Base-by-base conservation (phyloP, 768 basidiomycete genomes). In the Termitomyces sp. region DNA sequence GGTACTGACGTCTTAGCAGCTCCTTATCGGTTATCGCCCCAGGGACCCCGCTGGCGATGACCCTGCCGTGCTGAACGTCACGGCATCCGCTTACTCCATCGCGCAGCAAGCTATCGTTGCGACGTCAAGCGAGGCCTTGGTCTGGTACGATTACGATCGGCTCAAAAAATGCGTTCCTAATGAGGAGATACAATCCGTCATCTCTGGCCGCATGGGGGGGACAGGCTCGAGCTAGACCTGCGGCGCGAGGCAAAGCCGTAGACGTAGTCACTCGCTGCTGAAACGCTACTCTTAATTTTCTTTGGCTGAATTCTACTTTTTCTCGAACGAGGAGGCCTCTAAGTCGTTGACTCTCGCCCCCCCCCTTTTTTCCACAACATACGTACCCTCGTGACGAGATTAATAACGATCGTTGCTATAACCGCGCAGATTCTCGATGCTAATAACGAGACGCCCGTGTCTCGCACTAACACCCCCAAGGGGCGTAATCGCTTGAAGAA, bases 111-210 rank as follows among this genome's bases (percentile, higher is more conserved):
- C 79, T 10, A 76, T 87, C 53, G 88, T 89, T 6, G 81, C 87
- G 0, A 79, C 83, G 58, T 82, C 86, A 3, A 81, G 84, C 62
- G 81, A 85, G 56, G 76, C 79, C 3, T 65, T 88, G 20, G 88
- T 89, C 9, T 91, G 89, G 89, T 91, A 89, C 59, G 85, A 91
- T 67, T 90, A 91, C 61, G 85, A 88, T 56, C 74, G 62, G 18
- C 75, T 88, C 54, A 77, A 71, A 68, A 90, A 88, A 68, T 82
- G 81, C 59, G 78, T 80, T 62, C 87, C 88, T 6, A 84, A 82
- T 0, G 78, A 82, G 56, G 74, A 75, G 36, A 69, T 72, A 4
- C 72, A 74, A 66, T 70, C 72, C 35, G 72, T 75, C 14, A 59
- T 76, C 36, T 64, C 56, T 20, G 62, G 63, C 56, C 63, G 66